phyloP scores from a whole-genome alignment of 768 basidiomycete species.

The Pulveroboletus sp. region DNA sequence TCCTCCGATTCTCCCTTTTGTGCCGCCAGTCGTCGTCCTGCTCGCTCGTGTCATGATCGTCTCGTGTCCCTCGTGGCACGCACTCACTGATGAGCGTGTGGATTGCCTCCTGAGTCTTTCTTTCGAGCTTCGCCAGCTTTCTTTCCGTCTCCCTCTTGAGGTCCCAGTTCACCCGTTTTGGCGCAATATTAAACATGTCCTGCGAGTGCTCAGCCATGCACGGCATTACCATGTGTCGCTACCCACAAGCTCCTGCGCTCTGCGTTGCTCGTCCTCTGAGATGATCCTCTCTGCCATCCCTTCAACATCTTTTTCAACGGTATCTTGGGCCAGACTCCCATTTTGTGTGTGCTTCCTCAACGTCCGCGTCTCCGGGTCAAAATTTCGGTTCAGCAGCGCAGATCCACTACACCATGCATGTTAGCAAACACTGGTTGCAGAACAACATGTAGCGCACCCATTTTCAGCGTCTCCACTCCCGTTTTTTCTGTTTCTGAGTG shows the following conservation, averaged over 20 bases:
- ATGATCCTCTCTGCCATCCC: slow-evolving; percentile 85
- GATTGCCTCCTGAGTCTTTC: slow-evolving; percentile 88
- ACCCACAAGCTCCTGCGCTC: slow-evolving; percentile 83
- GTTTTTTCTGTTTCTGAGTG: slow-evolving; percentile 69
- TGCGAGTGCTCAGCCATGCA: slow-evolving; percentile 32
- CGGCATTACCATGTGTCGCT: slow-evolving; percentile 4
- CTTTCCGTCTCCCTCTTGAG: slow-evolving; percentile 91
- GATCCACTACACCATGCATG: slow-evolving; percentile 35
- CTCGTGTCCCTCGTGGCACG: neutral
- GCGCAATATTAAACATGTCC: slow-evolving; percentile 97
- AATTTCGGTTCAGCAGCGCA: slow-evolving; percentile 72
- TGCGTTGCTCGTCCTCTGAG: slow-evolving; percentile 77
- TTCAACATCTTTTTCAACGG: slow-evolving; percentile 80
- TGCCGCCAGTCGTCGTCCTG: slow-evolving; percentile 75
- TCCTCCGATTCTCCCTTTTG: slow-evolving; percentile 80
- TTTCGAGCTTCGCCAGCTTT: slow-evolving; percentile 82
- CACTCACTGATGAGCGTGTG: slow-evolving; percentile 87
- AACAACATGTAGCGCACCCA: slow-evolving; percentile 35
- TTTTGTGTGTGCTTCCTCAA: slow-evolving; percentile 62
- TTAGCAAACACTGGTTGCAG: slow-evolving; percentile 9
- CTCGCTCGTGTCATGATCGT: slow-evolving; percentile 5
- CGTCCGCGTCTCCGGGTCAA: slow-evolving; percentile 84
- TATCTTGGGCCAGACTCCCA: slow-evolving; percentile 64
- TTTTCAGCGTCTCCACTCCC: slow-evolving; percentile 43
- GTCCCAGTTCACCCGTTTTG: slow-evolving; percentile 96